Evolutionary conservation across 2,329 filamentous ascomycete species (phyloP), one percentile per base, ranked within the genome.

Genomic region (Ophiocordyceps sinensis): DNA sequence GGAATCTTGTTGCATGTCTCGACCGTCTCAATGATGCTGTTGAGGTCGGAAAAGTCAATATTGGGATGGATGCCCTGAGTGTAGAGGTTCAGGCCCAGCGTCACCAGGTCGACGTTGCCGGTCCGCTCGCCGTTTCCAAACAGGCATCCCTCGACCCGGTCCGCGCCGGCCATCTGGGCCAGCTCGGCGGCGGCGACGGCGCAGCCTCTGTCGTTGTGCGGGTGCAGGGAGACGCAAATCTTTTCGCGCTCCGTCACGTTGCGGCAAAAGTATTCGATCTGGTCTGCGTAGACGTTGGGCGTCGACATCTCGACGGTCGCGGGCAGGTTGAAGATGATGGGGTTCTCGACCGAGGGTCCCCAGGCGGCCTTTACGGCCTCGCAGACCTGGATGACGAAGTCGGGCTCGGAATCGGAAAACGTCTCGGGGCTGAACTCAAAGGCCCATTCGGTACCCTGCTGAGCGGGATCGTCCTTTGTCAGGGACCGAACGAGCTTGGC

Each of bases 1-100:
- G 89, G 86, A 45, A 95, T 94, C 71, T 95, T 95, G 65, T 85
- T 96, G 68, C 84, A 88, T 47, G 80, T 75, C 65, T 96, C 89
- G 29, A 95, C 88, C 29, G 85, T 75, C 60, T 89, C 82, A 49
- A 95, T 95, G 51, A 96, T 76, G 30, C 72, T 71, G 52, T 81
- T 80, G 49, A 96, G 79, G 58, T 96, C 82, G 2, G 86, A 94
- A 57, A 96, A 94, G 67, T 96, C 88, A 50, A 96, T 76, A 10
- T 82, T 73, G 14, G 86, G 85, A 53, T 82, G 72, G 38, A 94
- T 75, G 42, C 89, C 89, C 61, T 96, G 89, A 0, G 88, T 95
- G 63, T 96, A 96, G 15, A 96, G 77, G 59, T 96, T 96, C 44
- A 96, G 70, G 28, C 78, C 91, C 42, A 96, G 71, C 29, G 88